Conservation (phyloP, 192 early-diverging fungal species). For the Rhizophagus clarus region DNA sequence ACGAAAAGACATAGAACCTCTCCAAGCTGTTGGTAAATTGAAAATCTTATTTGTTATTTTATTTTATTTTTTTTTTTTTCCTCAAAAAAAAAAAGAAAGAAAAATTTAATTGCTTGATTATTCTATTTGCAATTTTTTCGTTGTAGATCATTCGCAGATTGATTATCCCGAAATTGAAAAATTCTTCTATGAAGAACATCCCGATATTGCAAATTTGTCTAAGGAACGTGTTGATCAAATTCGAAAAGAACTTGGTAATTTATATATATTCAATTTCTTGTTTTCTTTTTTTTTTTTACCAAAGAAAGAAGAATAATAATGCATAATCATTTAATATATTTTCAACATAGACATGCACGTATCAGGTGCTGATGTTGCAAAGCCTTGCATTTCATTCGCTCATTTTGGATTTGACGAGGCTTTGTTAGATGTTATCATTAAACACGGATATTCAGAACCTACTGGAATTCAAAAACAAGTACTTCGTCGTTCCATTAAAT, state of each 20-base stretch:
- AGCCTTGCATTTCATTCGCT: conserved; percentile 81
- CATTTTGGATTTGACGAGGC: conserved; percentile 82
- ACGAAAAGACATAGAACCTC: conserved; percentile 67
- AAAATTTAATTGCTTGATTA: not conserved
- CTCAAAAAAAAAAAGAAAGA: too few species aligned
- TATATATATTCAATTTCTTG: not conserved
- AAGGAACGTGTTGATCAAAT: conserved; percentile 57
- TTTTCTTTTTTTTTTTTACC: not conserved
- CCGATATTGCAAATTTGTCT: conserved; percentile 66
- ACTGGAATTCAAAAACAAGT: conserved; percentile 75
- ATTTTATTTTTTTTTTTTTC: too few species aligned
- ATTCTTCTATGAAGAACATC: conserved; percentile 78
- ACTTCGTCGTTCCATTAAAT: not conserved
- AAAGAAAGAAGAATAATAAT: too few species aligned
- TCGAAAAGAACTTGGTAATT: conserved; percentile 52
- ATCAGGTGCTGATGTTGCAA: conserved; percentile 60
- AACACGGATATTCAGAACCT: conserved; percentile 69
- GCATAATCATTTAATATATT: not conserved
- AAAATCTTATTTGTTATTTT: too few species aligned
- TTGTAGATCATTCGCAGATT: conserved; percentile 66
- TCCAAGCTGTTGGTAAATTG: conserved; percentile 39
- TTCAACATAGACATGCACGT: conserved; percentile 62
- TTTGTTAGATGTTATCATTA: conserved; percentile 61
- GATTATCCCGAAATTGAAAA: conserved; percentile 74
- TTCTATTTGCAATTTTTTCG: not conserved